Conservation (phyloP, 2,329 filamentous ascomycete genomes). For the Pseudocercospora fijiensis region DNA sequence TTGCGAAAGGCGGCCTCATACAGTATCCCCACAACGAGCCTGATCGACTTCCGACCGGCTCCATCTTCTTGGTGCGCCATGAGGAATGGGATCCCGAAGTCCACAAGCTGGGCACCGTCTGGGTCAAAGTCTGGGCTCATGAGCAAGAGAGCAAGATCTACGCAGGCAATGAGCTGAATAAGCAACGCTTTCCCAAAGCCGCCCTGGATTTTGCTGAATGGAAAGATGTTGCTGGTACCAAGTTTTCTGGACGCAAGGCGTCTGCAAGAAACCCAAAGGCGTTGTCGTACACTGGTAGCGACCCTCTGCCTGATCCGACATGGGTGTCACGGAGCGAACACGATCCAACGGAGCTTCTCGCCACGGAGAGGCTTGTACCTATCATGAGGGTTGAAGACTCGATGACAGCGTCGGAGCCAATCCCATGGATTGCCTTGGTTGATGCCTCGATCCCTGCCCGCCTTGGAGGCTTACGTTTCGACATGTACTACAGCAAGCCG, state of each 20-base stretch:
- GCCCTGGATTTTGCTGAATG: background rate
- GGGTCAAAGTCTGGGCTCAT: background rate
- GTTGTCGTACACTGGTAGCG: background rate
- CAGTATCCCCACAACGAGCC: constrained; percentile 4
- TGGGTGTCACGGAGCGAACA: background rate
- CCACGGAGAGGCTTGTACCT: background rate
- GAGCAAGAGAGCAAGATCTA: background rate
- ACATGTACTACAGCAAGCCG: background rate
- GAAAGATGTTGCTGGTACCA: background rate
- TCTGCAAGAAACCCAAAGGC: background rate
- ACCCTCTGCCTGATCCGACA: background rate
- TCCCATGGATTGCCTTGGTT: background rate
- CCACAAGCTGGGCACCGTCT: background rate
- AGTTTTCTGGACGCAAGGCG: background rate
- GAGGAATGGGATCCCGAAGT: background rate
- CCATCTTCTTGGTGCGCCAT: background rate
- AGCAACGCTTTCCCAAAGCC: background rate
- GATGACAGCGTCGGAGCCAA: background rate
- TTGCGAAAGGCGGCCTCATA: background rate
- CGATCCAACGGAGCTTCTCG: background rate
- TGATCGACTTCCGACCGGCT: background rate
- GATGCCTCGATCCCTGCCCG: background rate
- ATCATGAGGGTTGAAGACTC: background rate
- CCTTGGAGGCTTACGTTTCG: background rate
- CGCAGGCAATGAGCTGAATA: background rate